Conservation (phyloP, 257 asterid species). For the Linaria vulgaris region DNA sequence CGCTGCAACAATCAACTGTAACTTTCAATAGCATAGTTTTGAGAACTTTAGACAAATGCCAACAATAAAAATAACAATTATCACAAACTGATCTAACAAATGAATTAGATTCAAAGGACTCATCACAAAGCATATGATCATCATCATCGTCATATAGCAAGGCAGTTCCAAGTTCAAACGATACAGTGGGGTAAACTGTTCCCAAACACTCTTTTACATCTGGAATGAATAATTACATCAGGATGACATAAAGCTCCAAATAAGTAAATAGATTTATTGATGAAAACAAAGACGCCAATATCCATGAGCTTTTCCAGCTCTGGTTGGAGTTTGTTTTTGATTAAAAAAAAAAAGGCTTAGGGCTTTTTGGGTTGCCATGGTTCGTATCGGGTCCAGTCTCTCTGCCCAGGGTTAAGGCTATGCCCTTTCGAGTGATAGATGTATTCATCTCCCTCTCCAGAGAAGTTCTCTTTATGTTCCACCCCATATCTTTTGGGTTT, state of each 20-base stretch:
- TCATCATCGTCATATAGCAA: neutral
- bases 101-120: neutral
- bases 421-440: conserved; percentile 98
- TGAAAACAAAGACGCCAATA: conserved; percentile 21
- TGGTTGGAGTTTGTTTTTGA: conserved; percentile 13
- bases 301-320: conserved; percentile 29
- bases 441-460: conserved; percentile 97
- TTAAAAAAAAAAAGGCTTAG: conserved; percentile 29
- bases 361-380: conserved; percentile 82
- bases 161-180: conserved; percentile 4
- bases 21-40: no score
- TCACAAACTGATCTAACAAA: neutral
- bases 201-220: neutral
- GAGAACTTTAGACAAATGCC: no score
- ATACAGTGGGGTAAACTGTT: neutral
- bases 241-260: conserved; percentile 13
- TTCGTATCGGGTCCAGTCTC: conserved; percentile 95
- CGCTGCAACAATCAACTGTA: no score
- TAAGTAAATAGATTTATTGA: conserved; percentile 37
- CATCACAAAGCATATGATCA: neutral
- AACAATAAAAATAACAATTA: no score
- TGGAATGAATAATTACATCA: neutral
- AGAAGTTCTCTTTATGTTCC: conserved; percentile 88
- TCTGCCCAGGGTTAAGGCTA: conserved; percentile 84
- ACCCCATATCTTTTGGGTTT: conserved; percentile 85